These are phyloP conservation scores for Musa acuminata DNA, from an alignment of 176 grass and related monocot species.

Conservation along the genomic window DNA sequence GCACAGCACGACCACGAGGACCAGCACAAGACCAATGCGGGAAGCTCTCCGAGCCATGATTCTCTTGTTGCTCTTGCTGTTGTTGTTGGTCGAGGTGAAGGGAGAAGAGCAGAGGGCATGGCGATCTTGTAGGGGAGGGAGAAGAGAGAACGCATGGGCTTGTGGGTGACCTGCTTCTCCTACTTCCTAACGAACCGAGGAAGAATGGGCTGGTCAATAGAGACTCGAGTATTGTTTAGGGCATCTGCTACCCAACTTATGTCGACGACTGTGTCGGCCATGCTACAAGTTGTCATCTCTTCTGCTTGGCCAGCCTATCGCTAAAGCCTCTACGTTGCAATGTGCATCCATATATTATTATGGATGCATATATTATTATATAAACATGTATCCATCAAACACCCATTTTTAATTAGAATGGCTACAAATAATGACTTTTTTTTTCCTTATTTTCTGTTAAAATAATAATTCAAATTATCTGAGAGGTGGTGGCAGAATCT, in stretches of 20 bases:
- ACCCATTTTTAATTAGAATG: too few species aligned
- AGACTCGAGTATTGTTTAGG: neutral
- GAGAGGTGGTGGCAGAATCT: too few species aligned
- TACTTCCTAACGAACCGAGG: conserved; percentile 19
- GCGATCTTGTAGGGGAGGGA: neutral
- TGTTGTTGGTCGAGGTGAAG: conserved; percentile 11
- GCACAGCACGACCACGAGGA: neutral
- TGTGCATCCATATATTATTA: too few species aligned
- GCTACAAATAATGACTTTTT: too few species aligned
- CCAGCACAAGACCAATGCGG: neutral
- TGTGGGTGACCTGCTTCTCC: conserved; percentile 49
- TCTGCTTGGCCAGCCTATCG: too few species aligned
- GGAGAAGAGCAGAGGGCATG: neutral
- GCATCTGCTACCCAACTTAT: neutral
- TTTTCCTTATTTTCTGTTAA: too few species aligned
- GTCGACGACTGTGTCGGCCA: neutral
- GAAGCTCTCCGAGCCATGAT: conserved; percentile 15
- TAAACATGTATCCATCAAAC: too few species aligned
- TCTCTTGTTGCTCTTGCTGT: neutral
- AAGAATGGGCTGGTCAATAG: neutral
- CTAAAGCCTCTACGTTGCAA: too few species aligned
- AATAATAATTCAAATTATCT: too few species aligned
- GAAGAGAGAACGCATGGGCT: neutral
- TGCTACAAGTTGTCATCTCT: too few species aligned
- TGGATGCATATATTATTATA: too few species aligned